Evolutionary conservation across 2,329 filamentous ascomycete species (phyloP).

Genomic region (Neodidymelliopsis sp.): DNA sequence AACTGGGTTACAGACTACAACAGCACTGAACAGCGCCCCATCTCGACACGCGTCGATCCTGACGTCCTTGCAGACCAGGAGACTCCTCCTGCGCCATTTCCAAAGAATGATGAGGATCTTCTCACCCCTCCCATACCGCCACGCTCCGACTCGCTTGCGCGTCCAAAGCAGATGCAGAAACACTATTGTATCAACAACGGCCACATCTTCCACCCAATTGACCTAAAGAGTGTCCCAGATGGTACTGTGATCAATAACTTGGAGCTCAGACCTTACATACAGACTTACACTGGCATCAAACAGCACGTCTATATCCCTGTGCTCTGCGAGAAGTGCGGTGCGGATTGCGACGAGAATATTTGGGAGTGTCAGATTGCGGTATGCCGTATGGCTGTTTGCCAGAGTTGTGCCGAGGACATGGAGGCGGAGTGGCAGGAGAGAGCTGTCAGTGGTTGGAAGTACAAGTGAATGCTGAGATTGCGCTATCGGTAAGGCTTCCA

Average conservation of each 20-base stretch:
- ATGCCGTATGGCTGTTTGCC: slow-evolving; percentile 29
- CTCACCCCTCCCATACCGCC: neutral
- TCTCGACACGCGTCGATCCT: slow-evolving; percentile 25
- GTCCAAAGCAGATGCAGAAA: slow-evolving; percentile 5
- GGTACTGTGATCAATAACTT: slow-evolving; percentile 24
- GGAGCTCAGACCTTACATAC: slow-evolving; percentile 25
- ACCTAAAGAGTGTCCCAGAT: slow-evolving; percentile 27
- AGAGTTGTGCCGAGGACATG: slow-evolving; percentile 27
- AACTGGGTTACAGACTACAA: slow-evolving; percentile 30
- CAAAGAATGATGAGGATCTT: slow-evolving; percentile 18
- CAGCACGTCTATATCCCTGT: slow-evolving; percentile 30
- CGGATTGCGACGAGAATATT: slow-evolving; percentile 23
- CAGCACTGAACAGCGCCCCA: slow-evolving; percentile 23
- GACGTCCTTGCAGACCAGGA: slow-evolving; percentile 31
- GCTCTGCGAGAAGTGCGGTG: slow-evolving; percentile 28
- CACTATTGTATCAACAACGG: slow-evolving; percentile 31
- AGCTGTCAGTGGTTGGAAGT: slow-evolving; percentile 18
- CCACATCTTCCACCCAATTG: slow-evolving; percentile 30
- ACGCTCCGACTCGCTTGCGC: slow-evolving; percentile 2
- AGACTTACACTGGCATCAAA: slow-evolving; percentile 16
- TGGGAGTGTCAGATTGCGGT: slow-evolving; percentile 32
- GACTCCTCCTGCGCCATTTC: slow-evolving; percentile 29
- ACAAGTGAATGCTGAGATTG: neutral
- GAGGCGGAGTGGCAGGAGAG: slow-evolving; percentile 25
- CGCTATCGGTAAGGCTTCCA: neutral